Percentiles rank a stretch among this genome's conserved stretches.
Evolutionary conservation across 169 alveolate species (phyloP).

Genomic region (Plasmodium adleri): DNA sequence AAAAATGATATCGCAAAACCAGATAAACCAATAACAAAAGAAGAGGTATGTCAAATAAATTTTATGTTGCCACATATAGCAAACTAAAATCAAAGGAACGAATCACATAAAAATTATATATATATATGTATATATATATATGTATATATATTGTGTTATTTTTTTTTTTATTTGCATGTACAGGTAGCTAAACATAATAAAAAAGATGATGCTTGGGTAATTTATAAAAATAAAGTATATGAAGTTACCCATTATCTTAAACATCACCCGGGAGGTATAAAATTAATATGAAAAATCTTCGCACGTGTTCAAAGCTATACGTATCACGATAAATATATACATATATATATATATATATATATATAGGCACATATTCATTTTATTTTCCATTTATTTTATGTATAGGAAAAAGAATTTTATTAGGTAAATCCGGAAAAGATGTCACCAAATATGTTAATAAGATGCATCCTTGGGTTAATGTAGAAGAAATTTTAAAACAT

Average conservation of each 20-base stretch:
- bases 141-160: not conserved
- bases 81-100: no score
- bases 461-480: constrained; percentile 81
- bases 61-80: no score
- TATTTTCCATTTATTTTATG: not conserved
- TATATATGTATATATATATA: constrained; percentile 10
- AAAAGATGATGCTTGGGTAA: constrained; percentile 85
- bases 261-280: constrained; percentile 88
- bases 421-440: constrained; percentile 79
- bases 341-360: not conserved
- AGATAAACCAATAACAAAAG: constrained; percentile 24
- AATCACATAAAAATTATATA: not conserved
- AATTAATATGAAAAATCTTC: not conserved
- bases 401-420: constrained; percentile 77
- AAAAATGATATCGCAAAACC: constrained; percentile 7
- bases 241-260: constrained; percentile 83
- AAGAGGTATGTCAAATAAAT: constrained; percentile 43
- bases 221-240: constrained; percentile 83
- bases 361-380: not conserved
- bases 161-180: not conserved
- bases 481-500: constrained; percentile 72
- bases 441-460: constrained; percentile 70
- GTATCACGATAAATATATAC: no score
- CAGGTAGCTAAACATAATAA: constrained; percentile 81
- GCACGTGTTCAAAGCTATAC: no score